phyloP scores from a whole-genome alignment of 495 filamentous ascomycete species.

The Parmelia sp. region DNA sequence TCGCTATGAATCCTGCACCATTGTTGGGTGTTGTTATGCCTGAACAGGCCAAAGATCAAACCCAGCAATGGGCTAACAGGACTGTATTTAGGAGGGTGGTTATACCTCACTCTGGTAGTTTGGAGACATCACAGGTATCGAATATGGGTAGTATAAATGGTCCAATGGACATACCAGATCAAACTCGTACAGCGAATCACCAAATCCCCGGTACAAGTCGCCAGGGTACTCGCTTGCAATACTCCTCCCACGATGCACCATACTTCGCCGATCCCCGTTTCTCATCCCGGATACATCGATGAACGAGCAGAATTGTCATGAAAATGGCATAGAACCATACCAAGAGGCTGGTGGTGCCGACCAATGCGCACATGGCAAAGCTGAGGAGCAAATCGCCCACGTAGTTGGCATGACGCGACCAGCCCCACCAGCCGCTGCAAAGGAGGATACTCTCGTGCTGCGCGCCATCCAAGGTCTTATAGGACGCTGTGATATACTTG shows the following conservation, averaged over 20 bases:
- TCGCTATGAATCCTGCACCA: no score
- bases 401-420: neutral
- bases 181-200: neutral
- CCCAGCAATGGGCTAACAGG: no score
- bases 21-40: no score
- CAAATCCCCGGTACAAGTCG: neutral
- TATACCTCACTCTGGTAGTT: neutral
- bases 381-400: neutral
- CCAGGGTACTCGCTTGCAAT: neutral
- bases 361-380: conserved; percentile 2
- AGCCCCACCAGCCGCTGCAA: neutral
- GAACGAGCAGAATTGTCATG: neutral
- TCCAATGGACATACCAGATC: neutral
- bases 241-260: neutral
- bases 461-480: neutral
- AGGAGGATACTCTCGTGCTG: neutral
- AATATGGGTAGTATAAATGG: no score
- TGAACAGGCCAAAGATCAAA: no score
- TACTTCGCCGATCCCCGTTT: neutral
- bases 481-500: neutral
- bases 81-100: no score
- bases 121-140: neutral
- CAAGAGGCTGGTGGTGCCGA: neutral
- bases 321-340: neutral
- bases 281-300: neutral